Conservation (phyloP, 352 stramenopile genomes). For the Globisporangium nagaii region DNA sequence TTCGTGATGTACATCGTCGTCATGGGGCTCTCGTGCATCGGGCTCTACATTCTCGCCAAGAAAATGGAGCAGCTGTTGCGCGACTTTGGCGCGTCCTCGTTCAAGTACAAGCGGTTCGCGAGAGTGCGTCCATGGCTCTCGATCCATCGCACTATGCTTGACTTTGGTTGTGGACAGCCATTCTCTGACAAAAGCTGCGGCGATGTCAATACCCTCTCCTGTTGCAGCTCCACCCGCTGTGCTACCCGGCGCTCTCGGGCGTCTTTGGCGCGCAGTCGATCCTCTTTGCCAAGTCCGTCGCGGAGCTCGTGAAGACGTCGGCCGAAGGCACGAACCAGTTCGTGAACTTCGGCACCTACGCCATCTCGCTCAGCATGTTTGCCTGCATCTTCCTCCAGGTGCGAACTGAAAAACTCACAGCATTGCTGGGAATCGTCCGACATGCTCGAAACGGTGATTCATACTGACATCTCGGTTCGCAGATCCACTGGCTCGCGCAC, state of each 20-base stretch:
- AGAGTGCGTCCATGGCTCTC: conserved; percentile 21
- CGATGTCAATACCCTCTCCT: too few relatives aligned
- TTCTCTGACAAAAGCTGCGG: too few relatives aligned
- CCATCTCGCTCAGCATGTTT: conserved; percentile 78
- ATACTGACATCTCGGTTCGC: too few relatives aligned
- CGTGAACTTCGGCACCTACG: conserved; percentile 62
- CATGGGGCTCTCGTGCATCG: conserved; percentile 30
- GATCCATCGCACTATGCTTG: too few relatives aligned
- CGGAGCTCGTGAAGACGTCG: conserved; percentile 82
- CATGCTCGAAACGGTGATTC: too few relatives aligned
- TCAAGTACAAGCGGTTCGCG: conserved; percentile 46
- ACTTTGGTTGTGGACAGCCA: too few relatives aligned
- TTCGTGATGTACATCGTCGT: conserved; percentile 70
- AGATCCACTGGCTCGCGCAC: conserved; percentile 85
- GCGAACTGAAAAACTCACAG: too few relatives aligned
- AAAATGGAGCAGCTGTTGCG: conserved; percentile 41
- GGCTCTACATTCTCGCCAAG: conserved; percentile 31
- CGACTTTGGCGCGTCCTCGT: conserved; percentile 31
- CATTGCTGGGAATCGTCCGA: too few relatives aligned
- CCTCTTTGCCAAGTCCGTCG: conserved; percentile 78
- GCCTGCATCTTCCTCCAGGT: conserved; percentile 75
- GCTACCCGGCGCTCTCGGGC: conserved; percentile 63
- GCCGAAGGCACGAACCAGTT: conserved; percentile 71
- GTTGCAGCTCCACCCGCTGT: conserved; percentile 51
- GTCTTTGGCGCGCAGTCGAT: conserved; percentile 79